Conservation (phyloP, 2,329 filamentous ascomycete genomes). For the Didymellaceae sp. region DNA sequence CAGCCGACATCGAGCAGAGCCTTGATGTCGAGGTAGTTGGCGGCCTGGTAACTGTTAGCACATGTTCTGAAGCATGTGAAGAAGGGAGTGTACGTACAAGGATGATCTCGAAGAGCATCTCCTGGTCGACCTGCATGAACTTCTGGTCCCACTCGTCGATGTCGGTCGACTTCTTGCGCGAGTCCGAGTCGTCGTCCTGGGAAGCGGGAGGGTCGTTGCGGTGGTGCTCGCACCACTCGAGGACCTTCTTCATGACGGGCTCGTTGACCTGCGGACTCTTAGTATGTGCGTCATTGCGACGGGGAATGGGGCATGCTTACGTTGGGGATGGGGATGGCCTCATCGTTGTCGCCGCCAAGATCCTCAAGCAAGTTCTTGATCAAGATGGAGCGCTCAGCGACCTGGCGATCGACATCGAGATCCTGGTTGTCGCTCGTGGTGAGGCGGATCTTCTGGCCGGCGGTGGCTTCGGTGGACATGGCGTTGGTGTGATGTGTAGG, state of each 20-base stretch:
- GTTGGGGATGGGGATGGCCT: constrained; percentile 88
- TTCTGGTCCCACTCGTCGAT: constrained; percentile 99
- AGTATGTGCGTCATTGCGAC: constrained; percentile 23
- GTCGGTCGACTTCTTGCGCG: constrained; percentile 96
- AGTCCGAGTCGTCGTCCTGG: constrained; percentile 89
- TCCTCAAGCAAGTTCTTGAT: constrained; percentile 99
- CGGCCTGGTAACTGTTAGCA: constrained; percentile 65
- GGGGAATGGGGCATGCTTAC: constrained; percentile 32
- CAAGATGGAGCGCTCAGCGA: constrained; percentile 89
- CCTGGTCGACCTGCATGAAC: constrained; percentile 99
- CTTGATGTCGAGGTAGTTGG: constrained; percentile 99
- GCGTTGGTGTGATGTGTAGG: constrained; percentile 11
- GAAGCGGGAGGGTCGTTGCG: constrained; percentile 82
- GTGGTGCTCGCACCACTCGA: constrained; percentile 98
- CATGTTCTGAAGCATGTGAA: not conserved
- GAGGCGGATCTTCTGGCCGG: constrained; percentile 46
- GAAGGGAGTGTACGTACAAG: constrained; percentile 72
- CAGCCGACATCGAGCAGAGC: constrained; percentile 95
- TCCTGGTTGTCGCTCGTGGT: constrained; percentile 55
- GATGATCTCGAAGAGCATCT: constrained; percentile 99
- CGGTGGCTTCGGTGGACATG: constrained; percentile 34
- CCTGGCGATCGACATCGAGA: constrained; percentile 66
- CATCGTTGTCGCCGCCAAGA: constrained; percentile 68
- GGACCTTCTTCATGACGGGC: constrained; percentile 90
- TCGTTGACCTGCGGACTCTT: constrained; percentile 73